Base-by-base conservation (phyloP, 495 filamentous ascomycete species). In the Xylaria flabelliformis region DNA sequence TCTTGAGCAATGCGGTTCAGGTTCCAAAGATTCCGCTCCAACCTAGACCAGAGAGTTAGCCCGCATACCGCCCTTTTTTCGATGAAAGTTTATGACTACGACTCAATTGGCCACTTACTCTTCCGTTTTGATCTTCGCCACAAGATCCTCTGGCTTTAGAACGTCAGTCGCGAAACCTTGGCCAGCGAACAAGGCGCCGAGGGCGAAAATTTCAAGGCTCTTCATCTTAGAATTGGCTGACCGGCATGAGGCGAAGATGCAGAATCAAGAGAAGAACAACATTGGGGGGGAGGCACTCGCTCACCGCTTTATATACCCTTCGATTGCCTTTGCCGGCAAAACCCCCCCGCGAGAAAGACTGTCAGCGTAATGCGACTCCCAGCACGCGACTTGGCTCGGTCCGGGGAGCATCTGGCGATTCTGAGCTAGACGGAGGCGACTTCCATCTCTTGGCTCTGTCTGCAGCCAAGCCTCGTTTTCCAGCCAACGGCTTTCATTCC, bases 1-100 rank as follows among this genome's bases (percentile, higher is more conserved):
- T 74, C 69, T 32, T 71, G 58, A 2, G 77, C 80, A 64, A 84
- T 83, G 13, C 73, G 63, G 59, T 81, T 48, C 12, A 83, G 72
- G 44, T 78, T 74, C 53, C 79, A 77, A n/a, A 86, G 79, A 51
- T 79, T 82, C 36, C 64, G 67, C 67, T 76, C 73, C 17, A 80
- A 61, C 32, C 75, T 78, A 29, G 59, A 12, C 32, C 13, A 4
- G 53, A 39, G 42, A n/a, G 36, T 69, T 21, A 69, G 51, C 4
- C 9, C 26, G 26, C 15, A 56, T 12, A 10, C 4, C 26, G 8
- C 32, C 24, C 15, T 26, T 32, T 56, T 24, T 17, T 0, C 26
- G 13, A 2, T 2, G 10, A 4, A 32, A 26, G 10, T 53, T n/a
- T 21, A 53, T 3, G n/a, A 6, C 39, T 8, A 4, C 21, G 1